Conservation (phyloP, 148 eudicot species). For the Fagopyrum homotropicum region DNA sequence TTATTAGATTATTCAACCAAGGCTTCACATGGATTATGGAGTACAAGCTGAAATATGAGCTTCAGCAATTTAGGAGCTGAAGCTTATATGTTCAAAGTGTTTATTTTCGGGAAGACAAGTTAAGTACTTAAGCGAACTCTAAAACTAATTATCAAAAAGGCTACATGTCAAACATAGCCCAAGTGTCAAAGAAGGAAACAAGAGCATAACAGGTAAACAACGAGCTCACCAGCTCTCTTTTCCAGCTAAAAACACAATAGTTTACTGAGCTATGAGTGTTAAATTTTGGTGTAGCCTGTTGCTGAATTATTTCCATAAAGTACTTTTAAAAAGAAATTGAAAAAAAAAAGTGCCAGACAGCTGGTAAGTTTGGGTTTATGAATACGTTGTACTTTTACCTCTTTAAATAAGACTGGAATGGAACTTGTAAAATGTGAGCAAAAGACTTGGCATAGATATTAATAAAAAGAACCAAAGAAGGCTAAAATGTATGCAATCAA, state of each 20-base stretch:
- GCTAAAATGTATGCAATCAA: not conserved
- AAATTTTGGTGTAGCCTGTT: not conserved
- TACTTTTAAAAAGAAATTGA: not conserved
- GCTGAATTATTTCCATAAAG: not conserved
- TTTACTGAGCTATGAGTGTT: not conserved
- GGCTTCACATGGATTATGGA: too few species aligned
- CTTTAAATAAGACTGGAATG: not conserved
- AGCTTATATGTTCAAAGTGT: too few species aligned
- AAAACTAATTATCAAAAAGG: too few species aligned
- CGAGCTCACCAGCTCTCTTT: not conserved
- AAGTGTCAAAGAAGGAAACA: slow-evolving; percentile 4
- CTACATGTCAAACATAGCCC: too few species aligned
- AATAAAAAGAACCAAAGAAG: not conserved
- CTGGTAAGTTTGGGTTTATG: not conserved
- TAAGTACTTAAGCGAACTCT: too few species aligned
- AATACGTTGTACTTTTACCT: not conserved
- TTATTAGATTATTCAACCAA: not conserved
- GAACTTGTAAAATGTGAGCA: not conserved
- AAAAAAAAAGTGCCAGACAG: too few species aligned
- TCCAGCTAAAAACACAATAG: not conserved
- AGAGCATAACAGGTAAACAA: not conserved
- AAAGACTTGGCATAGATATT: not conserved
- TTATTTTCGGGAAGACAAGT: too few species aligned
- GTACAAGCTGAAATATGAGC: too few species aligned
- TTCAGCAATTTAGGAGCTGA: too few species aligned